A percentile compares a stretch with the other conserved stretches of the same genome.
phyloP scores from a whole-genome alignment of 148 eudicot species.

The Chenopodium quinoa region DNA sequence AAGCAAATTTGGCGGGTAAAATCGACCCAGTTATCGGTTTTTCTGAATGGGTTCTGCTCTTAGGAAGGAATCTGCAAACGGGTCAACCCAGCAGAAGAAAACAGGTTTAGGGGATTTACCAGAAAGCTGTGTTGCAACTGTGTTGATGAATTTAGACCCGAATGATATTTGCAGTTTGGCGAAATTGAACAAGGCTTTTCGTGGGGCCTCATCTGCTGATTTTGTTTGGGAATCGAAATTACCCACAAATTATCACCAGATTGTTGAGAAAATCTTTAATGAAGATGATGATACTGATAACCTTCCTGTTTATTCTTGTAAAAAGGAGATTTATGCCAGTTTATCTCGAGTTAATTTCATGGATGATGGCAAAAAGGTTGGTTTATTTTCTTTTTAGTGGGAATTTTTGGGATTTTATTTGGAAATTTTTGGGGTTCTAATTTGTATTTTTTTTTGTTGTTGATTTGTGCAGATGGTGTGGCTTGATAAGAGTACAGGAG shows the following conservation, averaged over 20 bases:
- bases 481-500: conserved; percentile 51
- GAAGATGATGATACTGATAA: conserved; percentile 28
- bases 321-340: conserved; percentile 63
- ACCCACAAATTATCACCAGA: conserved; percentile 52
- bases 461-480: conserved; percentile 48
- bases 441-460: not conserved
- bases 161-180: conserved; percentile 66
- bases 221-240: conserved; percentile 86
- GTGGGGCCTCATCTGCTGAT: conserved; percentile 70
- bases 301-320: conserved; percentile 36
- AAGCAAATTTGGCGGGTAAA: not conserved
- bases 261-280: conserved; percentile 47
- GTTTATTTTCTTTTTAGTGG: not conserved
- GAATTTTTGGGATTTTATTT: not conserved
- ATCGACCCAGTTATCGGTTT: conserved; percentile 14
- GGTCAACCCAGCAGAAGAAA: conserved; percentile 21
- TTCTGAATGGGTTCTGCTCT: conserved; percentile 50
- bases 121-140: conserved; percentile 69
- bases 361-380: conserved; percentile 71
- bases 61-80: conserved; percentile 22
- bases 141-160: conserved; percentile 62
- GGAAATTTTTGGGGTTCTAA: not conserved
- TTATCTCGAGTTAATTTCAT: conserved; percentile 51
- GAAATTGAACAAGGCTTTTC: conserved; percentile 53
- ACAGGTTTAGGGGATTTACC: conserved; percentile 77